phyloP scores from a whole-genome alignment of 441 rosid species.

The Biscutella auriculata region DNA sequence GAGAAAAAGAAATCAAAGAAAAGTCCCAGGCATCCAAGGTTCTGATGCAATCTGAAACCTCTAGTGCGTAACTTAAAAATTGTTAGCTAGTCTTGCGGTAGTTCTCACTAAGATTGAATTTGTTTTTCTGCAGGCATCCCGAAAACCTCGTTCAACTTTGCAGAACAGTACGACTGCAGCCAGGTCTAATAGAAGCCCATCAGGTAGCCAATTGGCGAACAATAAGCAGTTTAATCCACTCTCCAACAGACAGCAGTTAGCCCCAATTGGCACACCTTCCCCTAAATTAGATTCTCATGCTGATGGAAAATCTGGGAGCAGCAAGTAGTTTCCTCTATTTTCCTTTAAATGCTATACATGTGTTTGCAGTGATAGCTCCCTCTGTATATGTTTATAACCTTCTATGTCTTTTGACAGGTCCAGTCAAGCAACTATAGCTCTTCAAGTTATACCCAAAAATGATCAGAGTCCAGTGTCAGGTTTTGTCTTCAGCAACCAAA shows the following conservation, averaged over 20 bases:
- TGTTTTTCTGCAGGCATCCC: slow-evolving; percentile 38
- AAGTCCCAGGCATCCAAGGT: slow-evolving; percentile 79
- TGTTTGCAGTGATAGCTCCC: background rate
- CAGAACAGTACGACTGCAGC: slow-evolving; percentile 25
- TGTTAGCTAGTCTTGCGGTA: background rate
- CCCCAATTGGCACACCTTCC: slow-evolving; percentile 74
- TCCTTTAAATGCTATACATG: background rate
- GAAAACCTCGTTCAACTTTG: slow-evolving; percentile 38
- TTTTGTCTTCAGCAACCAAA: slow-evolving; percentile 43
- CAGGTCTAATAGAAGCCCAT: slow-evolving; percentile 35
- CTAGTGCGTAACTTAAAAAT: slow-evolving; percentile 6
- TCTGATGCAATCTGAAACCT: slow-evolving; percentile 13
- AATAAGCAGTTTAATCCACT: slow-evolving; percentile 26
- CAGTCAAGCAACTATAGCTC: slow-evolving; percentile 31
- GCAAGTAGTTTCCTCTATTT: slow-evolving; percentile 33
- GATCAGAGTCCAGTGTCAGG: slow-evolving; percentile 38
- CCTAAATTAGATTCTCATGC: slow-evolving; percentile 42
- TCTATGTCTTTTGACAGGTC: slow-evolving; percentile 36
- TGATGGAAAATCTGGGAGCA: slow-evolving; percentile 37
- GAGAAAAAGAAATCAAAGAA: slow-evolving; percentile 90
- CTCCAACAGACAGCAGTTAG: slow-evolving; percentile 44
- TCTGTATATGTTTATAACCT: slow-evolving; percentile 1
- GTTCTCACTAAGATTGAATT: slow-evolving; percentile 9
- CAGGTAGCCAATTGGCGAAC: slow-evolving; percentile 28
- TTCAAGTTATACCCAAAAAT: slow-evolving; percentile 28